Percentiles rank a stretch among this genome's conserved stretches.
Evolutionary conservation across 2,329 filamentous ascomycete species (phyloP).

Genomic region (Fusarium ramigenum): DNA sequence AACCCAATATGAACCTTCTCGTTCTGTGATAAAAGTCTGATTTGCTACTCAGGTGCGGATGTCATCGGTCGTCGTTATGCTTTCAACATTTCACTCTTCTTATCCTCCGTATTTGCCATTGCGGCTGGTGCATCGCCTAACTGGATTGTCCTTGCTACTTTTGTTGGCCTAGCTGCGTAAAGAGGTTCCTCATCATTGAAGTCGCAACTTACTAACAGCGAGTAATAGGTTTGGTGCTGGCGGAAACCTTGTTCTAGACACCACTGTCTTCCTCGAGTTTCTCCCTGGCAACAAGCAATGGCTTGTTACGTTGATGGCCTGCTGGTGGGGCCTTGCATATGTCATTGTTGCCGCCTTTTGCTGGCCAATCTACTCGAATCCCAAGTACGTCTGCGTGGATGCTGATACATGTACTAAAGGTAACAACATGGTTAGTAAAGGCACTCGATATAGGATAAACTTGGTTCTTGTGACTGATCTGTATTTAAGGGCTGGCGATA

Average conservation of each 20-base stretch:
- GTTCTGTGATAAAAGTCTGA: neutral
- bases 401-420: neutral
- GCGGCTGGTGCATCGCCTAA: neutral
- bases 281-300: neutral
- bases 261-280: neutral
- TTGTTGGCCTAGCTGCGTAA: neutral
- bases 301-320: neutral
- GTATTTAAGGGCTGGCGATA: neutral
- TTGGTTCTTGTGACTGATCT: accelerated
- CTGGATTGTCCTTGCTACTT: neutral
- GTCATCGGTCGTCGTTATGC: neutral
- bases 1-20: neutral
- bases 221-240: neutral
- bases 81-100: neutral
- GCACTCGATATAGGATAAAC: accelerated
- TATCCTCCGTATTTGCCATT: neutral
- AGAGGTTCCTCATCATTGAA: neutral
- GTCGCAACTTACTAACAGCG: neutral
- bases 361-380: neutral
- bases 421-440: neutral
- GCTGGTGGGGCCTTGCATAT: neutral
- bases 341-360: neutral
- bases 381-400: neutral
- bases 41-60: neutral
- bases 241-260: neutral